A percentile compares a stretch with the other conserved stretches of the same genome.
Evolutionary conservation across 202 grass and related monocot species (phyloP).

Genomic region (Cymbopogon flexuosus): DNA sequence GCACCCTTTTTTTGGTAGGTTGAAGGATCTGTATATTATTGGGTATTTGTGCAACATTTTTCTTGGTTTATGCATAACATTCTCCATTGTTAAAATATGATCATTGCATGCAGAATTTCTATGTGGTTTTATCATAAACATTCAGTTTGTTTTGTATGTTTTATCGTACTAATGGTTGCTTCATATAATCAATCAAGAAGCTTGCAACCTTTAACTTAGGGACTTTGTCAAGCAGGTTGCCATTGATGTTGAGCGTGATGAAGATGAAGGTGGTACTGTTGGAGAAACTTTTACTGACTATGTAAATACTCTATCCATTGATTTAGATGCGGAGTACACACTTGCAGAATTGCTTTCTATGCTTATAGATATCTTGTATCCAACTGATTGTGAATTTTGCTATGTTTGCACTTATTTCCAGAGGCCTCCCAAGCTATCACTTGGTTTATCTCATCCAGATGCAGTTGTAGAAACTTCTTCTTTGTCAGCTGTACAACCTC

Average conservation of each 20-base stretch:
- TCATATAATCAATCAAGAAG: background rate
- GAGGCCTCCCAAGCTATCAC: slow-evolving; percentile 74
- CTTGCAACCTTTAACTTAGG: background rate
- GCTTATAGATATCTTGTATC: slow-evolving; percentile 12
- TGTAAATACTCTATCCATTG: slow-evolving; percentile 42
- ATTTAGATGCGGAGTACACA: background rate
- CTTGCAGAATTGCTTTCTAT: slow-evolving; percentile 15
- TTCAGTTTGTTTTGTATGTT: slow-evolving; percentile 5
- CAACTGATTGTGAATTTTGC: slow-evolving; percentile 34
- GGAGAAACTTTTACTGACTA: slow-evolving; percentile 99
- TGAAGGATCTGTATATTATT: background rate
- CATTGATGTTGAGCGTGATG: slow-evolving; percentile 92
- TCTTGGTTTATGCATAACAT: background rate
- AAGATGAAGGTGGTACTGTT: slow-evolving; percentile 86
- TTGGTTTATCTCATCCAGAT: slow-evolving; percentile 91
- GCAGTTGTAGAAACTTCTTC: slow-evolving; percentile 95
- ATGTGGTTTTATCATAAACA: slow-evolving; percentile 1
- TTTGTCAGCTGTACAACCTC: slow-evolving; percentile 92
- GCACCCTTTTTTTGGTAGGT: background rate
- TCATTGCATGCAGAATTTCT: background rate
- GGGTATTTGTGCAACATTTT: background rate
- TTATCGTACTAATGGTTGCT: background rate
- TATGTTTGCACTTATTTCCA: slow-evolving; percentile 38
- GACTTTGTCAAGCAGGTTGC: slow-evolving; percentile 59
- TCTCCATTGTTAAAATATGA: background rate